Percentiles rank a stretch among this genome's conserved stretches.
Conservation (phyloP, 176 grass and related monocot species). For the Secale cereale region DNA sequence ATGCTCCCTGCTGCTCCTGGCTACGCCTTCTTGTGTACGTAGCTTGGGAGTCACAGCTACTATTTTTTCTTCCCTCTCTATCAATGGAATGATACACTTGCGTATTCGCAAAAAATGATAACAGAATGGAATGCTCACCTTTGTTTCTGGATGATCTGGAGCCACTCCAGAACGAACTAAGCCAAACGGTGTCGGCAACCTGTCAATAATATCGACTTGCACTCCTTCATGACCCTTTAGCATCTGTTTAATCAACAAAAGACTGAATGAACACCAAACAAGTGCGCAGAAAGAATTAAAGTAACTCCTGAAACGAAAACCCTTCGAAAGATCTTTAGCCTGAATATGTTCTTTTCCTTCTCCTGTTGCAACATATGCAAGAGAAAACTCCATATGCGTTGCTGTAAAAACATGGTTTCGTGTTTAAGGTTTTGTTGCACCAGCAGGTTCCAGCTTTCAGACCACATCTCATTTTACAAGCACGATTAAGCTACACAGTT, state of each 20-base stretch:
- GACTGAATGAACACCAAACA: too few relatives aligned
- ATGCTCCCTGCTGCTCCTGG: too few relatives aligned
- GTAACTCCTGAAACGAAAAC: not conserved
- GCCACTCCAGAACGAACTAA: slow-evolving; percentile 86
- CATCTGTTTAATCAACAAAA: slow-evolving; percentile 53
- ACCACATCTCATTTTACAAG: not conserved
- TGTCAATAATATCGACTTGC: slow-evolving; percentile 79
- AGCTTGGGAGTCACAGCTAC: too few relatives aligned
- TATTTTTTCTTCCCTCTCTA: too few relatives aligned
- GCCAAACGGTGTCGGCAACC: slow-evolving; percentile 79
- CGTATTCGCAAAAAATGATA: not conserved
- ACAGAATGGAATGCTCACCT: slow-evolving; percentile 34
- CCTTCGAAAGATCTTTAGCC: not conserved
- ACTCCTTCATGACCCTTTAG: slow-evolving; percentile 62
- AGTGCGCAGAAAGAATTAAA: not conserved
- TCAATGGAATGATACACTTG: too few relatives aligned
- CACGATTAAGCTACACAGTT: not conserved
- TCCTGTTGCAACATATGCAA: not conserved
- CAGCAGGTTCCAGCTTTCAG: not conserved
- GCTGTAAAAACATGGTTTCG: not conserved
- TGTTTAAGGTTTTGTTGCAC: not conserved
- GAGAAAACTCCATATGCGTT: not conserved
- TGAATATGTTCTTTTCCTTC: not conserved
- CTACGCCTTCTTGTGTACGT: too few relatives aligned
- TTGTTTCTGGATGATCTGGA: slow-evolving; percentile 94